Conservation (phyloP, 164 flowering plant genomes). For the Paratinospora sagittata region DNA sequence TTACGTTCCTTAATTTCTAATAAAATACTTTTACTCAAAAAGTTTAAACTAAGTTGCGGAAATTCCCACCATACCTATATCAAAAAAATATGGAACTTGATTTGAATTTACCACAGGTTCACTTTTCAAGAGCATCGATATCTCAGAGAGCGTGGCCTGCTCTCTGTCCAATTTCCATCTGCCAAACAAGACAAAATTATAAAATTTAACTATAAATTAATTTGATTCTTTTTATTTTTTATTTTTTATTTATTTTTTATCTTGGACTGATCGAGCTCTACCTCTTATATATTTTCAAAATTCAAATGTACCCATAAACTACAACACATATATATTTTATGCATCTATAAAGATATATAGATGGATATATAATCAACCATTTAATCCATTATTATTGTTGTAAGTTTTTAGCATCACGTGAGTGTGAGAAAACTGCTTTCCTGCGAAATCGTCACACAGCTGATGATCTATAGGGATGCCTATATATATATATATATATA, state of each 20-base stretch:
- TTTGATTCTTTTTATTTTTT: background rate
- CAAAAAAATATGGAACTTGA: too few species aligned
- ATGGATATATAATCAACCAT: too few species aligned
- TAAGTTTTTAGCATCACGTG: too few species aligned
- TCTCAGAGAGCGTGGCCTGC: slow-evolving; percentile 3
- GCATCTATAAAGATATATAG: too few species aligned
- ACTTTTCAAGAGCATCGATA: background rate
- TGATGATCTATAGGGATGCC: background rate
- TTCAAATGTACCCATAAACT: background rate
- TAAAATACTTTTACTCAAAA: too few species aligned
- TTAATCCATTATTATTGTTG: too few species aligned
- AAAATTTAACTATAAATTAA: background rate
- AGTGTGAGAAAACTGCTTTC: too few species aligned
- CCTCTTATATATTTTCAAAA: background rate
- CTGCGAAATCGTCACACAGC: too few species aligned
- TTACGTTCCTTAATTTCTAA: background rate
- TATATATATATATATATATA: background rate
- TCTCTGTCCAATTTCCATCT: background rate
- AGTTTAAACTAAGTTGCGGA: too few species aligned
- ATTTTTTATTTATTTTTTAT: background rate
- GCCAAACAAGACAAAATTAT: slow-evolving; percentile 2
- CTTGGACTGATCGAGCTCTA: too few species aligned
- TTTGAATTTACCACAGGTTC: too few species aligned
- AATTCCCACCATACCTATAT: too few species aligned
- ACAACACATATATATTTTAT: background rate